Evolutionary conservation across 768 basidiomycete species (phyloP).

Genomic region (Trametes cingulata): DNA sequence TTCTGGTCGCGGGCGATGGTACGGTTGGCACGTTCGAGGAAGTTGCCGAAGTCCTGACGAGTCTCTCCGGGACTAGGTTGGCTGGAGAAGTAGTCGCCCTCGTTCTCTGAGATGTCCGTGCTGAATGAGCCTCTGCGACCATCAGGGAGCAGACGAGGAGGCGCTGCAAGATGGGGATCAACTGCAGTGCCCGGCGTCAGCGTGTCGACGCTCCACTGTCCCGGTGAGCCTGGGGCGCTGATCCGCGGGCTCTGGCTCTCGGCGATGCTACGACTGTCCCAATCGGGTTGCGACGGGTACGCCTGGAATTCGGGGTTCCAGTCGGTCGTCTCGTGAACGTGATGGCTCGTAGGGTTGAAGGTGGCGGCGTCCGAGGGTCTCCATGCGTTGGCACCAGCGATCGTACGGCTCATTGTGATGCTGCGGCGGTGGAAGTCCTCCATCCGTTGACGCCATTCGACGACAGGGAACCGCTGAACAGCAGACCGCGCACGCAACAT

Average conservation of each 20-base stretch:
- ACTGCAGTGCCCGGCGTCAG: constrained; percentile 45
- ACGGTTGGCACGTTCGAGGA: constrained; percentile 83
- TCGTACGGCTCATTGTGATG: constrained; percentile 65
- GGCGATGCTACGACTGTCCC: constrained; percentile 63
- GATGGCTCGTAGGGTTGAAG: constrained; percentile 30
- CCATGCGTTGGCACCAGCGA: constrained; percentile 79
- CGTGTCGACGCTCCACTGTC: constrained; percentile 61
- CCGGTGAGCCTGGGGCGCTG: constrained; percentile 48
- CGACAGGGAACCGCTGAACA: constrained; percentile 94
- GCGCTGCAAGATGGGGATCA: constrained; percentile 42
- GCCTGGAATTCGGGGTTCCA: constrained; percentile 75
- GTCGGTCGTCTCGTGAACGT: constrained; percentile 70
- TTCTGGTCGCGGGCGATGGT: constrained; percentile 80
- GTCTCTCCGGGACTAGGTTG: constrained; percentile 32
- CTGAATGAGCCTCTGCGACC: constrained; percentile 36
- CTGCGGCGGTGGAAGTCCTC: constrained; percentile 93
- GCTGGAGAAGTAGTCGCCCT: constrained; percentile 57
- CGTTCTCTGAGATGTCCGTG: constrained; percentile 55
- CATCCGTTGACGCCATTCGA: constrained; percentile 95
- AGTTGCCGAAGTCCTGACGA: constrained; percentile 61
- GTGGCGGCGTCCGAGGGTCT: constrained; percentile 61
- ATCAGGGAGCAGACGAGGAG: constrained; percentile 34
- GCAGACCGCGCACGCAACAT: constrained; percentile 92
- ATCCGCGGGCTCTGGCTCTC: constrained; percentile 36
- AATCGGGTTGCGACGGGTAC: constrained; percentile 71